phyloP scores from a whole-genome alignment of 192 early-diverging fungal species.

The Obelidium mucronatum region DNA sequence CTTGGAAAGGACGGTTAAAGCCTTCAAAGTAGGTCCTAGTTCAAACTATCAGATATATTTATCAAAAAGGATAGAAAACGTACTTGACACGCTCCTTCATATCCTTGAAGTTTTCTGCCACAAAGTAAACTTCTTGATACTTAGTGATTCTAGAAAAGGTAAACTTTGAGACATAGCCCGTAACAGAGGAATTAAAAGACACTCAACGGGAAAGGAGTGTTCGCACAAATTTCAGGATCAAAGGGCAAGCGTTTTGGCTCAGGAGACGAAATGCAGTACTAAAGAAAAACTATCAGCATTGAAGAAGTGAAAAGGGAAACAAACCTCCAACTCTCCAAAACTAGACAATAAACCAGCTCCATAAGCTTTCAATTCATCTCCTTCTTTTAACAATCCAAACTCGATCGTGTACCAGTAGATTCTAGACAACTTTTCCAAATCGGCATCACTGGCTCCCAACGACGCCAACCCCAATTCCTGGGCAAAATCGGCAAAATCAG shows the following conservation, averaged over 20 bases:
- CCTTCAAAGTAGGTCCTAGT: slow-evolving; percentile 39
- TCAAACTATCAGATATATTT: not conserved
- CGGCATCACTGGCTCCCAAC: slow-evolving; percentile 90
- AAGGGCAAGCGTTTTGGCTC: slow-evolving; percentile 83
- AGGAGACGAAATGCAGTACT: slow-evolving; percentile 76
- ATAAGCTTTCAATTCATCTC: slow-evolving; percentile 80
- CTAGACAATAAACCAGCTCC: slow-evolving; percentile 93
- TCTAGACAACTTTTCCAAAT: slow-evolving; percentile 80
- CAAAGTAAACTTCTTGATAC: slow-evolving; percentile 96
- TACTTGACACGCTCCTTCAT: slow-evolving; percentile 86
- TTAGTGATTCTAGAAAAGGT: slow-evolving; percentile 78
- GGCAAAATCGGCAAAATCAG: slow-evolving; percentile 91
- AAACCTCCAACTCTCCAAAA: slow-evolving; percentile 89
- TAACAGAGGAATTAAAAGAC: not conserved
- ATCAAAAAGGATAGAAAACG: not conserved
- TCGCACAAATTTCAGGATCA: slow-evolving; percentile 72
- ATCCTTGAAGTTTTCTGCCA: slow-evolving; percentile 92
- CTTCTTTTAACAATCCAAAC: slow-evolving; percentile 86
- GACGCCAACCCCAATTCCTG: slow-evolving; percentile 96
- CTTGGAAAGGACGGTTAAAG: slow-evolving; percentile 78
- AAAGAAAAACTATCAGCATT: not conserved
- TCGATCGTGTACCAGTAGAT: slow-evolving; percentile 93
- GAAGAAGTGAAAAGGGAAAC: not conserved
- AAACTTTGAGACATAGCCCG: too few species aligned
- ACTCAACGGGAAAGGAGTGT: slow-evolving; percentile 48